phyloP scores from a whole-genome alignment of 2,329 filamentous ascomycete genomes.

The Sclerotinia glacialis region DNA sequence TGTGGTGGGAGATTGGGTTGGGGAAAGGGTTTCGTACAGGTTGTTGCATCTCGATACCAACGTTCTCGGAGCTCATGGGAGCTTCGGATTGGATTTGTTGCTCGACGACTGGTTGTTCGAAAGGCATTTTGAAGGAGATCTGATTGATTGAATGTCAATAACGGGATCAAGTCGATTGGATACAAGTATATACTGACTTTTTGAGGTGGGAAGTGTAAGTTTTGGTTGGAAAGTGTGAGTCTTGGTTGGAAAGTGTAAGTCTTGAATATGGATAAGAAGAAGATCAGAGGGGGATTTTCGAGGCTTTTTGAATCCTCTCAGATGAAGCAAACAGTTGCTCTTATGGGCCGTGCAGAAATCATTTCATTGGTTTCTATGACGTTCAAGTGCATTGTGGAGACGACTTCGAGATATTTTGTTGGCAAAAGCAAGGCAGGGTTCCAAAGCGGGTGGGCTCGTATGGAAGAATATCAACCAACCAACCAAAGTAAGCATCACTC shows the following conservation, averaged over 20 bases:
- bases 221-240: too few relatives aligned
- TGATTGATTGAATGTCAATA: not conserved
- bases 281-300: not conserved
- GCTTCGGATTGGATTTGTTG: constrained; percentile 35
- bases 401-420: constrained; percentile 10
- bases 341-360: not conserved
- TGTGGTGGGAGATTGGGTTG: not conserved
- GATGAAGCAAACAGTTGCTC: not conserved
- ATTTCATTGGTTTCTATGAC: constrained; percentile 8
- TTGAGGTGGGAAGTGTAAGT: too few relatives aligned
- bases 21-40: constrained; percentile 30
- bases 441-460: not conserved
- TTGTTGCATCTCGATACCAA: constrained; percentile 31
- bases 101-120: constrained; percentile 30
- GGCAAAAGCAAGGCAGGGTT: constrained; percentile 9
- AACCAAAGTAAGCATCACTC: too few relatives aligned
- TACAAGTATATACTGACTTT: not conserved
- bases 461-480: not conserved
- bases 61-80: constrained; percentile 33
- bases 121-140: constrained; percentile 32
- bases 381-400: constrained; percentile 11
- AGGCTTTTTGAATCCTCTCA: constrained; percentile 14
- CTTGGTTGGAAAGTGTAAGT: too few relatives aligned
- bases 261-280: not conserved
- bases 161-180: not conserved